Evolutionary conservation across 169 alveolate species (phyloP).

Genomic region (Cryptosporidium sp.): DNA sequence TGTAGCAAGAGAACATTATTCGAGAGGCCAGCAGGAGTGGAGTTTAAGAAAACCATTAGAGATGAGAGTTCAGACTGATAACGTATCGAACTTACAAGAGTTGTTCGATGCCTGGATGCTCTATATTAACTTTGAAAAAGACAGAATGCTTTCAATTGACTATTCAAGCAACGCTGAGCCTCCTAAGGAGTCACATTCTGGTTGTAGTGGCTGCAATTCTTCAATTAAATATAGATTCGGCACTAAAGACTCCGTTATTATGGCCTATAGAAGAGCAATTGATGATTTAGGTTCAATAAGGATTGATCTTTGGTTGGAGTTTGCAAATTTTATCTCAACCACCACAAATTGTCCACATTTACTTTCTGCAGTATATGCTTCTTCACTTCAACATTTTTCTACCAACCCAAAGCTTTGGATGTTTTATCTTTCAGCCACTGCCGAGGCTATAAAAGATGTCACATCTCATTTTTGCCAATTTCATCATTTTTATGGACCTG

Average conservation of each 20-base stretch:
- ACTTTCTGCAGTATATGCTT: constrained; percentile 24
- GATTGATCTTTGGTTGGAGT: constrained; percentile 64
- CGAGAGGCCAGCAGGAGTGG: constrained; percentile 67
- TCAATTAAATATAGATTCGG: constrained; percentile 12
- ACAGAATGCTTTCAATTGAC: constrained; percentile 66
- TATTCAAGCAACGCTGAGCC: constrained; percentile 42
- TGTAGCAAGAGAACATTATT: constrained; percentile 31
- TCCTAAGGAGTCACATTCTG: not conserved
- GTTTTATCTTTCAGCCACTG: constrained; percentile 21
- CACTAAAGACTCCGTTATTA: constrained; percentile 59
- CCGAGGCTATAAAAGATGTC: constrained; percentile 32
- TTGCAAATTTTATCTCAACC: constrained; percentile 66
- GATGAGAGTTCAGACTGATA: constrained; percentile 70
- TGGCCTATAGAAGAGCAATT: constrained; percentile 72
- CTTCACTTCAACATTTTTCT: constrained; percentile 54
- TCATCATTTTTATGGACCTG: constrained; percentile 25
- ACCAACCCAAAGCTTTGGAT: constrained; percentile 56
- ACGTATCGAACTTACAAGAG: constrained; percentile 62
- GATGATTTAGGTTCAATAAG: constrained; percentile 74
- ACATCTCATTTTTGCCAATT: constrained; percentile 1
- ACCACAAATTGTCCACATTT: constrained; percentile 67
- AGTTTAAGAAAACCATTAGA: constrained; percentile 55
- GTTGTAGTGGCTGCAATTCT: not conserved
- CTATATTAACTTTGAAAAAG: constrained; percentile 66
- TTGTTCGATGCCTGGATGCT: constrained; percentile 66